These are phyloP conservation scores for Colletotrichum orbiculare DNA, from an alignment of 2,329 filamentous ascomycete species.

Conservation along the genomic window DNA sequence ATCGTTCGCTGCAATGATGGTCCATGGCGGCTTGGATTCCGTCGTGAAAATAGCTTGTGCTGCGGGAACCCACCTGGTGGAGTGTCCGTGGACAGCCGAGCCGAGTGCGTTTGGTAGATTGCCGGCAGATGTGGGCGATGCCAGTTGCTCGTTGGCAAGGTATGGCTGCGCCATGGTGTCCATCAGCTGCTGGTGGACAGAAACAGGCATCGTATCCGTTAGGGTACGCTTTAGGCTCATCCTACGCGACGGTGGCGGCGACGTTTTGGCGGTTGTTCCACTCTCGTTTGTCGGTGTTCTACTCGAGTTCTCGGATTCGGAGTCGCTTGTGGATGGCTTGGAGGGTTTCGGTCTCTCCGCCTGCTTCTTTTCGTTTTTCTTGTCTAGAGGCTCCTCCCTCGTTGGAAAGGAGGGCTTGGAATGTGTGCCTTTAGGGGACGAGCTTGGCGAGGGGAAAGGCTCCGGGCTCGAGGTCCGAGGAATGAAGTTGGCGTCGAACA, in stretches of 20 bases:
- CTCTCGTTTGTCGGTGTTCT: slow-evolving; percentile 68
- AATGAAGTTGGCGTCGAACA: slow-evolving; percentile 87
- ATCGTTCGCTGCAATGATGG: slow-evolving; percentile 95
- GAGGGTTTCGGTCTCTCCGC: slow-evolving; percentile 34
- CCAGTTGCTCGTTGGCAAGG: slow-evolving; percentile 58
- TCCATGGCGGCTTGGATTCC: slow-evolving; percentile 91
- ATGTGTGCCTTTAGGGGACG: slow-evolving; percentile 46
- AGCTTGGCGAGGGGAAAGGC: slow-evolving; percentile 48
- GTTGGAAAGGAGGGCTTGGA: slow-evolving; percentile 19
- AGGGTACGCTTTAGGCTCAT: slow-evolving; percentile 84
- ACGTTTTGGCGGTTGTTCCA: slow-evolving; percentile 61
- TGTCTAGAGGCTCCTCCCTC: slow-evolving; percentile 25
- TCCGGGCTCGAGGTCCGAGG: slow-evolving; percentile 65
- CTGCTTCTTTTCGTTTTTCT: slow-evolving; percentile 17
- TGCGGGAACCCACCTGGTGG: slow-evolving; percentile 88
- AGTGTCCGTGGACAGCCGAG: slow-evolving; percentile 83
- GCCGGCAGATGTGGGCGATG: slow-evolving; percentile 57
- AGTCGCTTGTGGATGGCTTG: slow-evolving; percentile 38
- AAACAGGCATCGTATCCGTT: slow-evolving; percentile 82
- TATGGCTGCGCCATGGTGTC: slow-evolving; percentile 89
- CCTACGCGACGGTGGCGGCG: slow-evolving; percentile 68
- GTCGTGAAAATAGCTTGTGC: slow-evolving; percentile 98
- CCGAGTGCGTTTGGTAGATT: slow-evolving; percentile 60
- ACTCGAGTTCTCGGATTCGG: slow-evolving; percentile 61
- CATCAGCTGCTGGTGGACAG: slow-evolving; percentile 83